phyloP scores from a whole-genome alignment of 371 early-diverging fungal species.

The Lichtheimia corymbifera region DNA sequence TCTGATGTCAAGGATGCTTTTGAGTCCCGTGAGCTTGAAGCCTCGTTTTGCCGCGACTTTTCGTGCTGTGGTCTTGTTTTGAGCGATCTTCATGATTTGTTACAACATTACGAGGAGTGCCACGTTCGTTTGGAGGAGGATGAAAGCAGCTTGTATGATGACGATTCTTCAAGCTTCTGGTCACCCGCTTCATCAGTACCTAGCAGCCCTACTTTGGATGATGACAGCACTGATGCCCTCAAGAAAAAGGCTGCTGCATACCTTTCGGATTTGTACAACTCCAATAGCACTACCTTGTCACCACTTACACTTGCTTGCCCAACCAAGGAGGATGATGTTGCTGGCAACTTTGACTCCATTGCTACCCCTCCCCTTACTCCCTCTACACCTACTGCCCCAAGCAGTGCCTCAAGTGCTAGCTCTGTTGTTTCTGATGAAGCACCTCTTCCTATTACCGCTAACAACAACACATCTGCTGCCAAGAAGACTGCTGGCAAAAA shows the following conservation, averaged over 20 bases:
- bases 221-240: slow-evolving; percentile 25
- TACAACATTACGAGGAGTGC: slow-evolving; percentile 94
- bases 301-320: slow-evolving; percentile 12
- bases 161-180: slow-evolving; percentile 34
- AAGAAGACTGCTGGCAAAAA: slow-evolving; percentile 30
- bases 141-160: slow-evolving; percentile 52
- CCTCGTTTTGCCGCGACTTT: slow-evolving; percentile 90
- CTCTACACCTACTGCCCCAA: background rate
- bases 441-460: slow-evolving; percentile 1
- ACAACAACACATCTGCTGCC: slow-evolving; percentile 1
- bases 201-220: slow-evolving; percentile 28
- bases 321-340: slow-evolving; percentile 4
- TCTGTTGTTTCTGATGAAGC: background rate
- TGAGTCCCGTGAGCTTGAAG: slow-evolving; percentile 79
- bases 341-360: background rate
- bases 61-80: slow-evolving; percentile 88
- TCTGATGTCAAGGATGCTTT: slow-evolving; percentile 42
- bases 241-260: slow-evolving; percentile 47
- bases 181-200: slow-evolving; percentile 35
- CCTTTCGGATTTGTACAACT: slow-evolving; percentile 46
- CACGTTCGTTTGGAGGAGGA: slow-evolving; percentile 88
- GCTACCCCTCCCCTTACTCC: background rate
- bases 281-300: slow-evolving; percentile 15
- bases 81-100: slow-evolving; percentile 86
- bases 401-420: background rate